Conservation (phyloP, 495 filamentous ascomycete species). For the Neurospora tetraspora region DNA sequence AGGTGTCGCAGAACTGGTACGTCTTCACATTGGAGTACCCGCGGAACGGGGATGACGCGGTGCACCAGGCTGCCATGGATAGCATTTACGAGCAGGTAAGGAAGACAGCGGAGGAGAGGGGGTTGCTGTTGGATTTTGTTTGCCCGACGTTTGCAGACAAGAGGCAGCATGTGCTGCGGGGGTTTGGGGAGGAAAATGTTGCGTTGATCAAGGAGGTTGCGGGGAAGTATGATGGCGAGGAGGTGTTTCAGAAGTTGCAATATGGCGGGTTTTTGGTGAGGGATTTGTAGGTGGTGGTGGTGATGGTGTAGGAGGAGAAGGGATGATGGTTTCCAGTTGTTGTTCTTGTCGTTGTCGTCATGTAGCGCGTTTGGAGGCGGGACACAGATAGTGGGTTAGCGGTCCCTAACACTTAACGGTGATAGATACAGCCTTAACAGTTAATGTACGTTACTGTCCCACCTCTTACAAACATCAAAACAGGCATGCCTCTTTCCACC, state of each 20-base stretch:
- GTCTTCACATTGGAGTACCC: conserved; percentile 6
- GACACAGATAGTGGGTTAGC: neutral
- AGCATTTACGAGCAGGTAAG: conserved; percentile 1
- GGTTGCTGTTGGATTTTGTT: conserved; percentile 14
- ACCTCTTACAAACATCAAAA: neutral
- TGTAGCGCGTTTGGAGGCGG: neutral
- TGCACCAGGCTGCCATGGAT: neutral
- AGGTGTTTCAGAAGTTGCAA: conserved; percentile 39
- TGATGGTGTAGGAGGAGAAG: neutral
- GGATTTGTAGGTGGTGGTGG: neutral
- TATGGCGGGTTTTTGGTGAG: conserved; percentile 20
- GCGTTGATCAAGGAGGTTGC: conserved; percentile 24
- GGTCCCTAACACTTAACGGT: neutral
- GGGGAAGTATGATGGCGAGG: conserved; percentile 39
- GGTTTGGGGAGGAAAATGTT: conserved; percentile 40
- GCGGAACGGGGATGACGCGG: neutral
- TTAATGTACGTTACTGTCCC: neutral
- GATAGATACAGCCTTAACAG: accelerated
- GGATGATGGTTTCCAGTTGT: neutral
- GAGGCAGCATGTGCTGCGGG: conserved; percentile 32
- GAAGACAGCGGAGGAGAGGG: conserved; percentile 14
- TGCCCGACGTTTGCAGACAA: conserved; percentile 34
- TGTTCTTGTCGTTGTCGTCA: neutral
- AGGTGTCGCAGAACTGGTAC: conserved; percentile 20
- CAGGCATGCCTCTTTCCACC: neutral